These are phyloP conservation scores for Syzygium aqueum DNA, from an alignment of 345 rosid genomes.

Conservation along the genomic window DNA sequence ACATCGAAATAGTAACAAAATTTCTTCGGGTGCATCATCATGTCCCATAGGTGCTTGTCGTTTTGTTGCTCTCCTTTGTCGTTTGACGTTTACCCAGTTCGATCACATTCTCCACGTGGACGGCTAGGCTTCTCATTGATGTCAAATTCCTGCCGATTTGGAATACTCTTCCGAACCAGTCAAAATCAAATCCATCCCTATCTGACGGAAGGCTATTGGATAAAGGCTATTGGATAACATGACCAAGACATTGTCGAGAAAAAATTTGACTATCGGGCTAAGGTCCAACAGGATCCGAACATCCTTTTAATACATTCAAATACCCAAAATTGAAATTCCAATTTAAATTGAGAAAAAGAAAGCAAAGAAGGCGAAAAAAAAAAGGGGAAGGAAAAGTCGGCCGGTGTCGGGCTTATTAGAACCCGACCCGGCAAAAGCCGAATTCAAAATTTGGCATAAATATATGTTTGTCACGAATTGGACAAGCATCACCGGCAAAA, in stretches of 20 bases:
- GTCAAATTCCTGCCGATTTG: background rate
- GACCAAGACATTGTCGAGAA: too few species aligned
- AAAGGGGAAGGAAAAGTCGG: rapidly evolving
- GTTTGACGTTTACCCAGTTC: background rate
- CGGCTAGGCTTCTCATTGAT: background rate
- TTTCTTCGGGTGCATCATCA: too few species aligned
- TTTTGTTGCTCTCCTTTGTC: background rate
- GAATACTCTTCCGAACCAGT: background rate
- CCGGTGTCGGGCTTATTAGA: background rate
- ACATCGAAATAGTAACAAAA: too few species aligned
- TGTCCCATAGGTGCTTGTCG: background rate
- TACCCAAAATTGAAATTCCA: too few species aligned
- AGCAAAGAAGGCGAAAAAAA: background rate
- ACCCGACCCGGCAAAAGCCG: background rate
- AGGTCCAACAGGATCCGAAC: too few species aligned
- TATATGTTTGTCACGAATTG: too few species aligned
- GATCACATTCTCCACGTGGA: background rate
- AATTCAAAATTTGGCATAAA: background rate
- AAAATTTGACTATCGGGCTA: too few species aligned
- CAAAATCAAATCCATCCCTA: background rate
- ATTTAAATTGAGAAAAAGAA: too few species aligned
- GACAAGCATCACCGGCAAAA: background rate
- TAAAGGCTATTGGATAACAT: too few species aligned
- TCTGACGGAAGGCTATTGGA: too few species aligned
- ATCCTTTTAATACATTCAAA: too few species aligned